These are phyloP conservation scores for Gremmenia infestans DNA, from an alignment of 2,329 filamentous ascomycete species.

Conservation along the genomic window DNA sequence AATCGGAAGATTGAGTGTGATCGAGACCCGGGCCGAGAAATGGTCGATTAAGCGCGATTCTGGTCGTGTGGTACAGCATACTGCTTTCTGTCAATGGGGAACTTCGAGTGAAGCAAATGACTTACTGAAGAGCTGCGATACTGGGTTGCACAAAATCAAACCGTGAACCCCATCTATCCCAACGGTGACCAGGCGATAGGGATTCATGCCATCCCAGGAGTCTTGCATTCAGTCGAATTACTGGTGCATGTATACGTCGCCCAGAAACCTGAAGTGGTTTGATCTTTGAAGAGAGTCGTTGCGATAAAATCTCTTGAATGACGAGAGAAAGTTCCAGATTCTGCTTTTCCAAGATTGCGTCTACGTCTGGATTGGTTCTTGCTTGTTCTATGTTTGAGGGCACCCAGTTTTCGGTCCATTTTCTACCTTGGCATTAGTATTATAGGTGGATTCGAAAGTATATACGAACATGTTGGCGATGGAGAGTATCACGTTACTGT, in stretches of 20 bases:
- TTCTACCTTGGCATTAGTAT: too few species aligned
- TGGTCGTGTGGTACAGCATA: not conserved
- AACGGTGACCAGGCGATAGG: conserved; percentile 5
- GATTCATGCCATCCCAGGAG: conserved; percentile 6
- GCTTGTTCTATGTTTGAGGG: too few species aligned
- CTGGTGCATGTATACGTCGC: conserved; percentile 2
- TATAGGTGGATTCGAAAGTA: too few species aligned
- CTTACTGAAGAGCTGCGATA: conserved; percentile 12
- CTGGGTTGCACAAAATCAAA: conserved; percentile 7
- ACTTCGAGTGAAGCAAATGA: not conserved
- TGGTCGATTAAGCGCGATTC: not conserved
- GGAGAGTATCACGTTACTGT: not conserved
- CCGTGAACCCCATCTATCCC: conserved; percentile 11
- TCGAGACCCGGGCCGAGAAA: not conserved
- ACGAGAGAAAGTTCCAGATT: too few species aligned
- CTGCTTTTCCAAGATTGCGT: too few species aligned
- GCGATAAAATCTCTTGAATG: not conserved
- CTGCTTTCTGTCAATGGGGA: not conserved
- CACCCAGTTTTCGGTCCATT: too few species aligned
- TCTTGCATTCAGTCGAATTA: conserved; percentile 9
- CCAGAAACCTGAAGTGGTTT: not conserved
- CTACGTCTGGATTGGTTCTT: too few species aligned
- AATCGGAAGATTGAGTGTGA: not conserved
- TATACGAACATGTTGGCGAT: not conserved
- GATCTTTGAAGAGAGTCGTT: not conserved